Conservation (phyloP, 2,329 filamentous ascomycete species). For the Fusarium sp. region DNA sequence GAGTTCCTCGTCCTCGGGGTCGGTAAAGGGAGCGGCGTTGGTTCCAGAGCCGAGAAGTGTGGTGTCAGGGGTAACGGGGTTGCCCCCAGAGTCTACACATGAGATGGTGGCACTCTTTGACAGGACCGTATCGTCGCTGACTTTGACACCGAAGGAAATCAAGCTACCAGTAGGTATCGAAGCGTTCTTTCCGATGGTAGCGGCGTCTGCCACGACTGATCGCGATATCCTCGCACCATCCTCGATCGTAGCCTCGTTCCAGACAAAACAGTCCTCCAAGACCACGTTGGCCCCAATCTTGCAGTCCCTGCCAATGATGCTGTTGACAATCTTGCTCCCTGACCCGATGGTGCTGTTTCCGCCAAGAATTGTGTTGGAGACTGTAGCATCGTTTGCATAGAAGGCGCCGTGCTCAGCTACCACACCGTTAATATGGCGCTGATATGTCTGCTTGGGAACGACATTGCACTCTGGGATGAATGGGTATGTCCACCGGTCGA, state of each 20-base stretch:
- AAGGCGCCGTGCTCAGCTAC: constrained; percentile 85
- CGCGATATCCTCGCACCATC: constrained; percentile 78
- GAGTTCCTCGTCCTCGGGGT: constrained; percentile 62
- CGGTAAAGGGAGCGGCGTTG: constrained; percentile 62
- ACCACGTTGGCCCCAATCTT: constrained; percentile 86
- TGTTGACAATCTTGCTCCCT: constrained; percentile 76
- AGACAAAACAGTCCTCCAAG: constrained; percentile 85
- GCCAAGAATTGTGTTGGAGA: constrained; percentile 81
- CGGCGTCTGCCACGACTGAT: constrained; percentile 82
- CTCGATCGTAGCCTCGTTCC: constrained; percentile 84
- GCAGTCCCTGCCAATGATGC: constrained; percentile 86
- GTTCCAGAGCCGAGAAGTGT: constrained; percentile 62
- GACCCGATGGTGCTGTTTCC: constrained; percentile 80
- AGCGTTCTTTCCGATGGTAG: constrained; percentile 77
- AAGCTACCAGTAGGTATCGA: constrained; percentile 79
- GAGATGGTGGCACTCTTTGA: constrained; percentile 51
- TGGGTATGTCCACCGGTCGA: constrained; percentile 88
- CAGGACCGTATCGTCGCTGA: constrained; percentile 71
- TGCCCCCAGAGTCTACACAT: constrained; percentile 52
- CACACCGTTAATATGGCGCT: constrained; percentile 74
- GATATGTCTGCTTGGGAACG: constrained; percentile 80
- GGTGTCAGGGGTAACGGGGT: constrained; percentile 55
- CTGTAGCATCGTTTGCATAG: constrained; percentile 76
- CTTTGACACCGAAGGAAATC: constrained; percentile 81
- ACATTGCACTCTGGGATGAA: constrained; percentile 91